Evolutionary conservation across 2,329 filamentous ascomycete genomes (phyloP).

Genomic region (Pseudocercospora macadamiae): DNA sequence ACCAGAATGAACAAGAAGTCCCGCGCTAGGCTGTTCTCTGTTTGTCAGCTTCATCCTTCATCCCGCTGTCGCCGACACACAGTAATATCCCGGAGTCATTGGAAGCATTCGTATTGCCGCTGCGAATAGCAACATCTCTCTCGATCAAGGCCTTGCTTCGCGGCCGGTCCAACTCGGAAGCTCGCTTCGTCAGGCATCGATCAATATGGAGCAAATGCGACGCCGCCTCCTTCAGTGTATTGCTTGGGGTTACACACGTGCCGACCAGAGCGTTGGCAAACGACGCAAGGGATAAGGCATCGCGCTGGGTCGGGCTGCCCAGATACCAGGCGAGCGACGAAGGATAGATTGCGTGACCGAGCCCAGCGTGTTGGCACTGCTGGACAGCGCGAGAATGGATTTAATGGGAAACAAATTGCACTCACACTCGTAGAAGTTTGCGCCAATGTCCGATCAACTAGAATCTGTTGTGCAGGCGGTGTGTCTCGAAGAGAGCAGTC

Average conservation of each 20-base stretch:
- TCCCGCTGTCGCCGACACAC: conserved; percentile 5
- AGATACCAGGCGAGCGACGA: conserved; percentile 21
- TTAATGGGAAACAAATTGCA: conserved; percentile 18
- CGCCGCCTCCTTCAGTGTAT: conserved; percentile 10
- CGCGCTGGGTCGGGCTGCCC: conserved; percentile 12
- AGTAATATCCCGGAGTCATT: conserved; percentile 4
- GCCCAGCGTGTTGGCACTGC: conserved; percentile 16
- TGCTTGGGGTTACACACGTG: conserved; percentile 25
- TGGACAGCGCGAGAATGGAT: conserved; percentile 14
- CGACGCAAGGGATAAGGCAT: conserved; percentile 22
- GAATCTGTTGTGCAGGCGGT: conserved; percentile 19
- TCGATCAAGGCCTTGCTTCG: background rate
- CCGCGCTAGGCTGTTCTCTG: background rate
- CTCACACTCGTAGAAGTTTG: conserved; percentile 21
- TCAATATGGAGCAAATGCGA: conserved; percentile 7
- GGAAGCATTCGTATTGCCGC: conserved; percentile 2
- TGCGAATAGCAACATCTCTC: background rate
- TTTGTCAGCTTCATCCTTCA: conserved; percentile 19
- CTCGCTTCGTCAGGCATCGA: background rate
- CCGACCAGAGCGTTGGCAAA: conserved; percentile 15
- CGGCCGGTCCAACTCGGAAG: no score
- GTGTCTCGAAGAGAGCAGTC: conserved; percentile 26
- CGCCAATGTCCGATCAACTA: conserved; percentile 6
- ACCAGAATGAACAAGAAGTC: background rate
- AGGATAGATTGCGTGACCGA: conserved; percentile 19